Evolutionary conservation across 2,329 filamentous ascomycete species (phyloP), one percentile per base, ranked within the genome.

Genomic region (Fusarium temperatum): DNA sequence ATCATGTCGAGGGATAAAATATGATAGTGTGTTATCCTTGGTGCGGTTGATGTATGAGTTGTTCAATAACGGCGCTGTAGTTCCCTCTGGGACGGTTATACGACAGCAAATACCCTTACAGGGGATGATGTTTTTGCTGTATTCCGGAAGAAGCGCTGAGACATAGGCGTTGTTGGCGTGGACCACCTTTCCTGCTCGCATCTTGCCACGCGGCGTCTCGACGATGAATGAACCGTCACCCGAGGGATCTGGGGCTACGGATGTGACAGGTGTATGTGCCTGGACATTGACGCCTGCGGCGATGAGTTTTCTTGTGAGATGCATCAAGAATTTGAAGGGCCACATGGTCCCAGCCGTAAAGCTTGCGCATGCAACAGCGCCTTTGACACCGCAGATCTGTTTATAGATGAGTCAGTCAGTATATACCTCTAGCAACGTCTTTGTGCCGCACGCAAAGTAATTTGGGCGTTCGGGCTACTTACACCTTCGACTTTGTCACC

Each of bases 161-260:
- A 90, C 92, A 79, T 93, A 93, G 18, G 84, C 91, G 74, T 94
- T 94, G 4, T 90, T 93, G 22, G 91, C 91, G 48, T 92, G 85
- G 24, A 93, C 82, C 20, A 93, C 83, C 39, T 86, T 86, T 32
- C 82, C 84, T 4, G 91, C 84, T 15, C 75, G 79, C 59, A 92
- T 86, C 1, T 69, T 78, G 17, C 91, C 92, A 38, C 59, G 59
- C 6, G 38, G 30, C 22, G 59, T 62, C 17, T 62, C 50, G 30
- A 62, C 15, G 20, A 62, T 45, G 9, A 62, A 62, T 1, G 59
- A 62, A 8, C 59, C 59, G 13, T 62, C 39, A 8, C 24, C 50
- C 1, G 59, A 56, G n/a, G 48, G 18, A 1, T 45, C 38, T 30
- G 50, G 9, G 0, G 24, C 38, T 20, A 56, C 50, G 2, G 39